Evolutionary conservation across 2,329 filamentous ascomycete genomes (phyloP).

Genomic region (Ramularia collo-cygni): DNA sequence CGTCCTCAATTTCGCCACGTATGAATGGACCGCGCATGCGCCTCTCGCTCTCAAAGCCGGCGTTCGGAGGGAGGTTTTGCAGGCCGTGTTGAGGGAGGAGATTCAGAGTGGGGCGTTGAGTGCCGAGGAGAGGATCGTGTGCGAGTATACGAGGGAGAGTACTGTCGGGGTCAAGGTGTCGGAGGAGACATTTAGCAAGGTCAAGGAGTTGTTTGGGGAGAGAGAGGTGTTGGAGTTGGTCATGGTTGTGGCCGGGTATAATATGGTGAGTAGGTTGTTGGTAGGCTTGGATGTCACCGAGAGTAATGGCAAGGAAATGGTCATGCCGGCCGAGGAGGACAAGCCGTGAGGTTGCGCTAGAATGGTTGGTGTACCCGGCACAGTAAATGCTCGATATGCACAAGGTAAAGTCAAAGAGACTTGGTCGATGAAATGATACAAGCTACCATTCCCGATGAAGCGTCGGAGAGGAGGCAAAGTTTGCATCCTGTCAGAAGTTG

Average conservation of each 20-base stretch:
- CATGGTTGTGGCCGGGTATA: slow-evolving; percentile 33
- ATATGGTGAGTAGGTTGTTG: slow-evolving; percentile 34
- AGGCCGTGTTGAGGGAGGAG: slow-evolving; percentile 22
- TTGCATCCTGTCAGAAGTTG: too few species aligned
- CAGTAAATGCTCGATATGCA: too few species aligned
- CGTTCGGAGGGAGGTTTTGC: slow-evolving; percentile 18
- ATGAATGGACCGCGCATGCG: slow-evolving; percentile 33
- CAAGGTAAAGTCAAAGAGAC: too few species aligned
- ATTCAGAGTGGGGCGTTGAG: slow-evolving; percentile 18
- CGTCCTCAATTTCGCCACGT: slow-evolving; percentile 30
- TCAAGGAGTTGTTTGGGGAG: slow-evolving; percentile 26
- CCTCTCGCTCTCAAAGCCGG: slow-evolving; percentile 29
- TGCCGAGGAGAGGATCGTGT: slow-evolving; percentile 27
- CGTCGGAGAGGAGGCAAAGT: too few species aligned
- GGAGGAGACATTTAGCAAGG: slow-evolving; percentile 25
- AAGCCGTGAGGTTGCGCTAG: too few species aligned
- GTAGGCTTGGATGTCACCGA: slow-evolving; percentile 34
- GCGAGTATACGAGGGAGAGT: slow-evolving; percentile 30
- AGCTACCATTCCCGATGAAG: too few species aligned
- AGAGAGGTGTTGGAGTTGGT: slow-evolving; percentile 31
- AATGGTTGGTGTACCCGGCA: too few species aligned
- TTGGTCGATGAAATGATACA: too few species aligned
- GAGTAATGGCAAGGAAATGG: slow-evolving; percentile 31
- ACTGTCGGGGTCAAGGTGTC: slow-evolving; percentile 27
- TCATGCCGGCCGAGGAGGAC: slow-evolving; percentile 23